A percentile compares a stretch with the other conserved stretches of the same genome.
Evolutionary conservation across 495 filamentous ascomycete genomes (phyloP).

Genomic region (Neurospora sp.): DNA sequence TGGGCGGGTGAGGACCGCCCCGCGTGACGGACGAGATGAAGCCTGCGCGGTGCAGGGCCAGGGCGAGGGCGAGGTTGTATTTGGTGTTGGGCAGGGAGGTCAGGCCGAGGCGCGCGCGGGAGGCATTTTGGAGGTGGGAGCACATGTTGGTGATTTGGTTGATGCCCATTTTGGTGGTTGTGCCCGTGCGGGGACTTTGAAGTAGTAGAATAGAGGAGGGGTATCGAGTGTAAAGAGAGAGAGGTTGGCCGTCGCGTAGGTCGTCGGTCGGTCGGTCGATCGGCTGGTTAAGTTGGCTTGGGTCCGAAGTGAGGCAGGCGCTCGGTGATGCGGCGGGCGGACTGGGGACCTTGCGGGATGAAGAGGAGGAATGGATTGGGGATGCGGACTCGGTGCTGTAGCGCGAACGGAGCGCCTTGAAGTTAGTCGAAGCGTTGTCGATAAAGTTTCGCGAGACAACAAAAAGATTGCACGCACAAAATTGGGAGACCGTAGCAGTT

Average conservation of each 20-base stretch:
- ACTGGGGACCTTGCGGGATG: background rate
- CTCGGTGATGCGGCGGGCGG: too few species aligned
- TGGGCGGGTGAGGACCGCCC: conserved; percentile 57
- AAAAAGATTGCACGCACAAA: background rate
- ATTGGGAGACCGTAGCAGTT: background rate
- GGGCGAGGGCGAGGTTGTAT: conserved; percentile 63
- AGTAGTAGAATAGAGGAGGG: background rate
- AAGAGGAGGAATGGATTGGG: background rate
- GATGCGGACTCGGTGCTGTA: background rate
- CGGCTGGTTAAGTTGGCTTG: too few species aligned
- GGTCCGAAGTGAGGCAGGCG: too few species aligned
- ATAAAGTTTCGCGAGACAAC: background rate
- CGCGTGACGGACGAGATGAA: conserved; percentile 77
- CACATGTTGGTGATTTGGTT: conserved; percentile 69
- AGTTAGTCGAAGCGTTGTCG: background rate
- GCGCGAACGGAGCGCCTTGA: background rate
- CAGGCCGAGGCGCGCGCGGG: conserved; percentile 71
- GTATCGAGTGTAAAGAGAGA: background rate
- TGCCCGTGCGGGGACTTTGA: background rate
- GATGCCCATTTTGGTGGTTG: conserved; percentile 65
- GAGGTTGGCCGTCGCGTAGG: background rate
- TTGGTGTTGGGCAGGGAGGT: conserved; percentile 79
- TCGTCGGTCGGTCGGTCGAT: background rate
- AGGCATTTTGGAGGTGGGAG: conserved; percentile 90
- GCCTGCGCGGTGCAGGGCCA: conserved; percentile 71